phyloP scores from a whole-genome alignment of 257 asterid species.

The Fraxinus excelsior region DNA sequence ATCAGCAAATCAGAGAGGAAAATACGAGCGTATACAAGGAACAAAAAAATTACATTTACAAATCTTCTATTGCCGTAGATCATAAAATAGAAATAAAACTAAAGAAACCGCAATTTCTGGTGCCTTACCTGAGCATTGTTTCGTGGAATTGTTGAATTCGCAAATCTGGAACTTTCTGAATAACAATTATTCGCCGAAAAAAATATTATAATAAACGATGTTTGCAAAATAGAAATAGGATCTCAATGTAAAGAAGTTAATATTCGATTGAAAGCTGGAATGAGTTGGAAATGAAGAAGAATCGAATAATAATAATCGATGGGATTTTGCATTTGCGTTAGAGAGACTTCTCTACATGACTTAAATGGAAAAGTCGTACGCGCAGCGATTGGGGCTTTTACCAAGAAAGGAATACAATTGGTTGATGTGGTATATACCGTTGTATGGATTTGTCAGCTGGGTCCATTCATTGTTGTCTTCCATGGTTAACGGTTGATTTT shows the following conservation, averaged over 20 bases:
- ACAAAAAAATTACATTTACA: background rate
- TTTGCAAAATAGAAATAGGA: background rate
- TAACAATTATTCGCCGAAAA: slow-evolving; percentile 7
- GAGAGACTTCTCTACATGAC: background rate
- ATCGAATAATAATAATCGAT: slow-evolving; percentile 15
- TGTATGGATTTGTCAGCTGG: background rate
- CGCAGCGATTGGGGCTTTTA: background rate
- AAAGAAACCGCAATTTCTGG: background rate
- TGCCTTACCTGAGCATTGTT: slow-evolving; percentile 37
- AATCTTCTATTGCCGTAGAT: background rate
- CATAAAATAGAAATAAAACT: background rate
- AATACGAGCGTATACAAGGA: background rate
- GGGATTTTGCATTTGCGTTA: background rate
- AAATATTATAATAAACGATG: background rate
- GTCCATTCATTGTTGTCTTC: too few relatives aligned
- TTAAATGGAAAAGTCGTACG: background rate
- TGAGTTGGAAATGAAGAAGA: slow-evolving; percentile 35
- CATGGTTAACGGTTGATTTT: too few relatives aligned
- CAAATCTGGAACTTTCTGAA: background rate
- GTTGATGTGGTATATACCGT: background rate
- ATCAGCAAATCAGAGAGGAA: background rate
- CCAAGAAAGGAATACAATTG: background rate
- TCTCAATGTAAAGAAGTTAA: background rate
- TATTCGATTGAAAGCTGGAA: background rate
- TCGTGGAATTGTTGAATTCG: slow-evolving; percentile 26